These are phyloP conservation scores for Aspergillus ellipticus DNA, from an alignment of 495 filamentous ascomycete genomes.

Conservation along the genomic window DNA sequence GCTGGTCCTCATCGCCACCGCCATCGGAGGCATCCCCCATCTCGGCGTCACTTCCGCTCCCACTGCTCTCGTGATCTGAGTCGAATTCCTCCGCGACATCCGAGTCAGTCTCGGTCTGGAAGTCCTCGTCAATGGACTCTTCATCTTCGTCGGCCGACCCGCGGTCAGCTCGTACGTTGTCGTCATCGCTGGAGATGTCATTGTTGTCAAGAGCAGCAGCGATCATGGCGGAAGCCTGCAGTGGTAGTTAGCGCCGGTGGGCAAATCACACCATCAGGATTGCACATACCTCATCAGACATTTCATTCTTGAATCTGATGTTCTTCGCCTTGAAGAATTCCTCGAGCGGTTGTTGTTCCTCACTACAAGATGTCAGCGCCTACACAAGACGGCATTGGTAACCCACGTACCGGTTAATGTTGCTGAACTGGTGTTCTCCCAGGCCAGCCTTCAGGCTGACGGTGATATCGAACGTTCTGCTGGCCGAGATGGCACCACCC, in stretches of 20 bases:
- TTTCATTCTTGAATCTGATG: constrained; percentile 96
- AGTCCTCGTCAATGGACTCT: constrained; percentile 93
- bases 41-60: constrained; percentile 60
- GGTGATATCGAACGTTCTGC: constrained; percentile 95
- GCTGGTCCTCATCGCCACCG: constrained; percentile 47
- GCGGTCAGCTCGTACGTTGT: constrained; percentile 64
- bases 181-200: constrained; percentile 81
- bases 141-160: constrained; percentile 95
- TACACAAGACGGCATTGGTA: neutral
- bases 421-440: constrained; percentile 91
- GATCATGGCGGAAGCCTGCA: constrained; percentile 55
- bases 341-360: constrained; percentile 93
- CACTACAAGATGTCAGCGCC: constrained; percentile 41
- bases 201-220: constrained; percentile 76
- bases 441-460: constrained; percentile 74
- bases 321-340: constrained; percentile 93
- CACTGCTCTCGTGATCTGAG: constrained; percentile 81
- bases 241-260: neutral
- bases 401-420: constrained; percentile 78
- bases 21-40: constrained; percentile 57
- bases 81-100: constrained; percentile 98
- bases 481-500: constrained; percentile 86
- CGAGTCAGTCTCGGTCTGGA: constrained; percentile 83
- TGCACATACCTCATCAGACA: constrained; percentile 61
- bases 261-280: neutral